Base-by-base conservation (phyloP, 179 eudicot species). In the Amaranthus tricolor region DNA sequence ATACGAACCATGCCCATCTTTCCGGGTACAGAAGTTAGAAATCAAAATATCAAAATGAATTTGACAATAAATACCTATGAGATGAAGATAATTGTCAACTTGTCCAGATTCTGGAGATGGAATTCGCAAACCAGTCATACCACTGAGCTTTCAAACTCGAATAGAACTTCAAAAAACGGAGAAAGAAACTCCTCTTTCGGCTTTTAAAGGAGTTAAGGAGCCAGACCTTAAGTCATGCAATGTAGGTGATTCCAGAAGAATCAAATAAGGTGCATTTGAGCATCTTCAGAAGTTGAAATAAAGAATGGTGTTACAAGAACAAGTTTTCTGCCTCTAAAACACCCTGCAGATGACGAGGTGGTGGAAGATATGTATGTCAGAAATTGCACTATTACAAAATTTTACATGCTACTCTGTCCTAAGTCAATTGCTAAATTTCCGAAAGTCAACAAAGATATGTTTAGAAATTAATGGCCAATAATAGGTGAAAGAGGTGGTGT, bases 321-420 rank as follows among this genome's bases (percentile, higher is more conserved):
- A 78, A 76, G 57, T 83, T 79, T 73, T 90, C 96, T 14, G 83
- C 89, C 56, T 90, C 97, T 47, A 92, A 50, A 81, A 92, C 90
- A 73, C 92, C 94, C 98, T 94, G 89, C 74, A 81, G 10, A 48
- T 7, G 19, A 15, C n/a, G 17, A 6, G 49, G 19, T 4, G 17
- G 71, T 0, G 9, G 45, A 7, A 5, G 5, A 16, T 55, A 19
- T n/a, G 24, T 24, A 45, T 1, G 17, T 48, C 21, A 61, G 57
- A 65, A 12, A 71, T 31, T 5, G 9, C 19, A 13, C 57, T 44
- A 68, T 66, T 50, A 62, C 19, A 62, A 45, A 51, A 14, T 21
- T 68, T 13, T n/a, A 13, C 51, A 66, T 61, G 40, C 40, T 31
- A 31, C 40, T 31, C 40, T 31, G 40, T 31, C 40, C 3, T 4